phyloP scores from a whole-genome alignment of 768 basidiomycete genomes.

The Rhizopogon vesiculosus region DNA sequence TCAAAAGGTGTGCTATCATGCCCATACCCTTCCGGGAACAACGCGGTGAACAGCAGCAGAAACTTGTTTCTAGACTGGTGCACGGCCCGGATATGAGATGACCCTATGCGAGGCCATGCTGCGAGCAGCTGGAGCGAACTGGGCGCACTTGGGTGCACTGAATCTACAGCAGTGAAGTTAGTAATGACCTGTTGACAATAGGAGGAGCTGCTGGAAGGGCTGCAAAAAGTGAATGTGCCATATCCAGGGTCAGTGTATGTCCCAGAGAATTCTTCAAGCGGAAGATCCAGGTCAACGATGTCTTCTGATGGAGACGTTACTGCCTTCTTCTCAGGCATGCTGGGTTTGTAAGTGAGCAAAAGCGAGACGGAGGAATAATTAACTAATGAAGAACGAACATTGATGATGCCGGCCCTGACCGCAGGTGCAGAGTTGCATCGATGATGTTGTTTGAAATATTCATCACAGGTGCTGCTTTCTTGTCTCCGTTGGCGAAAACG shows the following conservation, averaged over 20 bases:
- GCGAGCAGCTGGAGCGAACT: constrained; percentile 20
- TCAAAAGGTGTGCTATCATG: constrained; percentile 29
- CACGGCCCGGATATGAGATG: constrained; percentile 31
- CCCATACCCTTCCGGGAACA: constrained; percentile 36
- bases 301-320: background rate
- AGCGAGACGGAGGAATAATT: background rate
- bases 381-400: constrained; percentile 4
- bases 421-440: constrained; percentile 16
- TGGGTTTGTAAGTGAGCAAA: constrained; percentile 2
- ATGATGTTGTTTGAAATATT: constrained; percentile 15
- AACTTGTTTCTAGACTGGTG: constrained; percentile 17
- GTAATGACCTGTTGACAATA: constrained; percentile 20
- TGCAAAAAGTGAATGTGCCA: constrained; percentile 32
- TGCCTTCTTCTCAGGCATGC: background rate
- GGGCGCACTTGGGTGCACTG: background rate
- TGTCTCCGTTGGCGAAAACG: constrained; percentile 28
- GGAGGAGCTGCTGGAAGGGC: constrained; percentile 15
- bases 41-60: constrained; percentile 12
- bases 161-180: constrained; percentile 25
- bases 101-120: constrained; percentile 29
- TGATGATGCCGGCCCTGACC: background rate
- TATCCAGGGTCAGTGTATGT: constrained; percentile 35
- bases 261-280: constrained; percentile 27
- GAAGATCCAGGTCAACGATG: background rate
- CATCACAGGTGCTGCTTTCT: constrained; percentile 9